phyloP scores from a whole-genome alignment of 352 stramenopile genomes.

The Globisporangium radiosum region DNA sequence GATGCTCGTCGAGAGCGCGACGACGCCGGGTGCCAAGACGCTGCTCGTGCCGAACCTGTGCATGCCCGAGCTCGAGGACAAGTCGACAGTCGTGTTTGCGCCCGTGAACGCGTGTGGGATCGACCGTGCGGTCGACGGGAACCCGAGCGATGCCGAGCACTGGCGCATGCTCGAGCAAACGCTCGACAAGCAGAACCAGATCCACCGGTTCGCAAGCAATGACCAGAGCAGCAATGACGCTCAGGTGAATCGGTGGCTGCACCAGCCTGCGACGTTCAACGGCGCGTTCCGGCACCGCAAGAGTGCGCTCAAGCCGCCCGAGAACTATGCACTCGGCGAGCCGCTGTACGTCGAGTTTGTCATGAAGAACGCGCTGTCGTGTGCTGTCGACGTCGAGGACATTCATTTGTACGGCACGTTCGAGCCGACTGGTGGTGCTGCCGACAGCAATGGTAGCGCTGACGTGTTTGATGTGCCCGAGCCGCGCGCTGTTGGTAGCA shows the following conservation, averaged over 20 bases:
- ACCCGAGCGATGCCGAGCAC: constrained; percentile 34
- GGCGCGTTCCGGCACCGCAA: constrained; percentile 52
- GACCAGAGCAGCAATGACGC: too few species aligned
- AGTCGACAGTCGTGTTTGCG: constrained; percentile 75
- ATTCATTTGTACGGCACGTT: constrained; percentile 82
- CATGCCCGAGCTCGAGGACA: constrained; percentile 82
- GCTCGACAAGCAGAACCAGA: constrained; percentile 51
- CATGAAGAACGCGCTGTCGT: constrained; percentile 84
- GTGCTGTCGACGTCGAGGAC: constrained; percentile 71
- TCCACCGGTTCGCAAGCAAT: constrained; percentile 46
- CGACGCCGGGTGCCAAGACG: constrained; percentile 23
- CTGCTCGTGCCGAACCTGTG: constrained; percentile 65
- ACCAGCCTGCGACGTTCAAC: constrained; percentile 41
- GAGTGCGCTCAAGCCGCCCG: constrained; percentile 25
- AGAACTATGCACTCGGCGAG: constrained; percentile 65
- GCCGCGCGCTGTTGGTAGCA: neutral
- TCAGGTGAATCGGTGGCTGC: constrained; percentile 34
- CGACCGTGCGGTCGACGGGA: constrained; percentile 65
- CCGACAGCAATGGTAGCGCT: neutral
- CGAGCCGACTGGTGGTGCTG: constrained; percentile 14
- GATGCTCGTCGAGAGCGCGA: constrained; percentile 17
- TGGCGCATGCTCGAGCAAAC: constrained; percentile 58
- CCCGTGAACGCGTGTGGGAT: constrained; percentile 67
- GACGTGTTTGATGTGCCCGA: constrained; percentile 47
- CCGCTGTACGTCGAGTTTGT: constrained; percentile 85